Base-by-base conservation (phyloP, 2,329 filamentous ascomycete genomes). In the Clonostachys rhizophaga region DNA sequence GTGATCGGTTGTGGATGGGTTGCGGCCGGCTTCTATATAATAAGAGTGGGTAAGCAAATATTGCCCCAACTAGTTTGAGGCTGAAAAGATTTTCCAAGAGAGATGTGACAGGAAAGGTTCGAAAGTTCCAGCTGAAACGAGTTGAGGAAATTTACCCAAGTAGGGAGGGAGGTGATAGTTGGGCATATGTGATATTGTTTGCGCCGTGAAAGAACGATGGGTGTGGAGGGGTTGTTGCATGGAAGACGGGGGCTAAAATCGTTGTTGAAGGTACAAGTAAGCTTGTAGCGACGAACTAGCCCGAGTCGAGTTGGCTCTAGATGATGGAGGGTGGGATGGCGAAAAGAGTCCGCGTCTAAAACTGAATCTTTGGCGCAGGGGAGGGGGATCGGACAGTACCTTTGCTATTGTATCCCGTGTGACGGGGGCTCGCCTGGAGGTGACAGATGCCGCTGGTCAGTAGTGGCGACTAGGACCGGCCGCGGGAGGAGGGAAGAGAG, bases 1-100 rank as follows among this genome's bases (percentile, higher is more conserved):
- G 24, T 9, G 24, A 9, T 30, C 8, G 24, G 8, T 30, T 30
- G 24, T 30, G 24, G 24, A 10, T 10, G 24, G 24, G 24, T 30
- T 30, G 24, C 24, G 24, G 9, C 24, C 24, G 24, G 9, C 24
- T 30, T 30, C 24, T 30, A 30, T 30, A 30, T 30, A 9, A 30
- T 30, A 30, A 30, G 24, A 30, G 24, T 30, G 24, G 64, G 65
- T 3, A 53, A 60, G 33, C 46, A 57, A 30, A 46, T 45, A 3
- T 67, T 62, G 39, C 65, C 6, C 58, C 65, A 1, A 52, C 47
- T 39, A 60, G 68, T 14, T 46, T 71, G 34, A 30, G 24, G 24
- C 24, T 30, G 24, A 30, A 30, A 30, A 30, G 3, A 2, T 10
- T 30, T 30, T 30, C 24, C 8, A 30, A 30, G 24, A 30, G 24